These are phyloP conservation scores for Pisolithus sp. DNA, from an alignment of 768 basidiomycete genomes.

Conservation along the genomic window DNA sequence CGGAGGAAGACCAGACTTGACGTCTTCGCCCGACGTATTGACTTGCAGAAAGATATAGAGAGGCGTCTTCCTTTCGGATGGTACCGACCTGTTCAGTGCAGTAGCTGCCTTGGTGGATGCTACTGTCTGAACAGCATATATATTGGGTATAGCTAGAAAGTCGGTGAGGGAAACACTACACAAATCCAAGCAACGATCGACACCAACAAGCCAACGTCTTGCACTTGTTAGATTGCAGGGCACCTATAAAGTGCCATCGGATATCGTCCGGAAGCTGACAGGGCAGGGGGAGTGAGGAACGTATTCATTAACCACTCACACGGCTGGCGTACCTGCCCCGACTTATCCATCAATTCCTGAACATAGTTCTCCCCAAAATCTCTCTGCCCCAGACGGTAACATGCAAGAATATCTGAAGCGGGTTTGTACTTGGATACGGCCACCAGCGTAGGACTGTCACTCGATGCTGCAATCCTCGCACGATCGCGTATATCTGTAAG, in stretches of 20 bases:
- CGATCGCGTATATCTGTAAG: slow-evolving; percentile 48
- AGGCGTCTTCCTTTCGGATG: slow-evolving; percentile 45
- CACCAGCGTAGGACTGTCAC: slow-evolving; percentile 44
- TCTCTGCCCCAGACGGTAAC: slow-evolving; percentile 73
- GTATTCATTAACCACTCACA: not conserved
- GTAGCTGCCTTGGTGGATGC: slow-evolving; percentile 76
- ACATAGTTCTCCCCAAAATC: slow-evolving; percentile 99
- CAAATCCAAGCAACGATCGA: not conserved
- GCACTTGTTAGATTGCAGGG: slow-evolving; percentile 88
- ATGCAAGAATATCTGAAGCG: slow-evolving; percentile 75
- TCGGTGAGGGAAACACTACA: slow-evolving; percentile 1
- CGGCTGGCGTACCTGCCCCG: slow-evolving; percentile 46
- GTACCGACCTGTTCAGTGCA: slow-evolving; percentile 68
- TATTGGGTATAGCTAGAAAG: slow-evolving; percentile 72
- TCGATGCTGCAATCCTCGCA: slow-evolving; percentile 31
- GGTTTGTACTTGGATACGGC: slow-evolving; percentile 96
- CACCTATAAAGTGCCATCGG: slow-evolving; percentile 96
- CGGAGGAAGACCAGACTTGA: slow-evolving; percentile 80
- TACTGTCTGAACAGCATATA: slow-evolving; percentile 82
- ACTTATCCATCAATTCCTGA: slow-evolving; percentile 87
- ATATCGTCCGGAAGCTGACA: slow-evolving; percentile 79
- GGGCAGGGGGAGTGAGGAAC: too few relatives aligned
- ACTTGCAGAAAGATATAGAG: slow-evolving; percentile 87
- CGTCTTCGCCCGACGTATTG: slow-evolving; percentile 91
- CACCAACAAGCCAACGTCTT: slow-evolving; percentile 75